Base-by-base conservation (phyloP, 768 basidiomycete genomes). In the Russula dissimulans region DNA sequence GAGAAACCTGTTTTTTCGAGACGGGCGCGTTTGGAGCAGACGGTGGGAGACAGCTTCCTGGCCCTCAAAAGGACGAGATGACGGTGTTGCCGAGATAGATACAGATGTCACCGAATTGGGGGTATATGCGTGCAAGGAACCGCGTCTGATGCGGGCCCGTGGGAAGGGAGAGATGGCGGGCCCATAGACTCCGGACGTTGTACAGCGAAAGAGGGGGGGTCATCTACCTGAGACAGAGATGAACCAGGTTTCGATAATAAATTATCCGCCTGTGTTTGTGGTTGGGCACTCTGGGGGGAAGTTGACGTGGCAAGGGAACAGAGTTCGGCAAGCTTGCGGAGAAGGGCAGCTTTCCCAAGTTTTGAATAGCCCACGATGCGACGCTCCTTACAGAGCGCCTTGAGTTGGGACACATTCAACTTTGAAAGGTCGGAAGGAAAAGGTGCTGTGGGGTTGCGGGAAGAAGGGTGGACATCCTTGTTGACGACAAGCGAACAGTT, bases 321-420 rank as follows among this genome's bases (percentile, higher is more conserved):
- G 32, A 60, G 6, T 52, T 52, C 68, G 4, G 41, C 52, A 32
- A 82, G 69, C 67, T 78, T 85, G 60, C 76, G 74, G 32, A 89
- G 70, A 41, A 89, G 75, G 1, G 74, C 79, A 54, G 74, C 71
- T 69, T 89, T 89, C 43, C 71, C 68, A 18, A 87, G 78, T 68
- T 85, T 90, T 10, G 86, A 86, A 68, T 87, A 89, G 0, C 84
- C 85, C 45, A 74, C 67, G 29, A 89, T 72, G 22, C 77, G 73
- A 56, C 72, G 77, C 53, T 84, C 85, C 68, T 86, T 89, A 71
- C 86, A 90, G 14, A 89, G 60, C 4, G 77, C 77, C 67, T 82
- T 88, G 18, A 91, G 77, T 63, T 85, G 83, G 18, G 81, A 69
- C 10, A 87, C 82, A 8, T 81, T 86, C 2, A 85, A 69, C 54